A percentile compares a stretch with the other conserved stretches of the same genome.
Evolutionary conservation across 306 rosid species (phyloP).

Genomic region (Lathyrus sativus): DNA sequence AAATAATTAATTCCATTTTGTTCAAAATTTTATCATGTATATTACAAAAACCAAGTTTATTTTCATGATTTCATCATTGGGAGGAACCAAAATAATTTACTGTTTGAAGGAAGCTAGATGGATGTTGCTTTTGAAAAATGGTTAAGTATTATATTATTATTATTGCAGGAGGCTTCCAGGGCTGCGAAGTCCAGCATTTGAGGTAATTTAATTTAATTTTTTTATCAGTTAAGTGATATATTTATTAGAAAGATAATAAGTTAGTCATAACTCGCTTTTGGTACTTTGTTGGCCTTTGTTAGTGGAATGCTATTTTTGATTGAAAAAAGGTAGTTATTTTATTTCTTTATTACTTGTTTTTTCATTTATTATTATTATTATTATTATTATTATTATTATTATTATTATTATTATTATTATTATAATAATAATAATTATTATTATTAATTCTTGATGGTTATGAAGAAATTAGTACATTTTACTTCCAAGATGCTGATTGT

Average conservation of each 20-base stretch:
- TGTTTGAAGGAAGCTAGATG: constrained; percentile 10
- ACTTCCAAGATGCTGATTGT: constrained; percentile 28
- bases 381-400: too few species aligned
- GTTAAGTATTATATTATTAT: constrained; percentile 25
- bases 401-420: too few species aligned
- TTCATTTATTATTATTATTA: constrained; percentile 2
- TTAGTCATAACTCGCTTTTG: constrained; percentile 16
- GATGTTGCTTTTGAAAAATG: constrained; percentile 6
- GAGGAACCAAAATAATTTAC: constrained; percentile 7
- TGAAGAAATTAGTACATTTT: constrained; percentile 7
- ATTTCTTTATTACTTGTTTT: background rate
- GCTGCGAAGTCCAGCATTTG: constrained; percentile 39
- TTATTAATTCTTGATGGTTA: constrained; percentile 27
- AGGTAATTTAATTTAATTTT: constrained; percentile 49
- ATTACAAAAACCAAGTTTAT: constrained; percentile 21
- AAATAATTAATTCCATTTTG: constrained; percentile 7
- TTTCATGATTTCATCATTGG: constrained; percentile 12
- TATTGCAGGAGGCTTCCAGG: constrained; percentile 52
- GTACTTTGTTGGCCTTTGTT: constrained; percentile 31
- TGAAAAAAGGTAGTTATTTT: constrained; percentile 13
- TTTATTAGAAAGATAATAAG: constrained; percentile 12
- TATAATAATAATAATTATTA: background rate
- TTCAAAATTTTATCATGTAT: constrained; percentile 2
- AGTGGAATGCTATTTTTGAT: constrained; percentile 10
- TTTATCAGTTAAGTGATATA: background rate